phyloP scores from a whole-genome alignment of 768 basidiomycete genomes.

The Tulasnella sp. region DNA sequence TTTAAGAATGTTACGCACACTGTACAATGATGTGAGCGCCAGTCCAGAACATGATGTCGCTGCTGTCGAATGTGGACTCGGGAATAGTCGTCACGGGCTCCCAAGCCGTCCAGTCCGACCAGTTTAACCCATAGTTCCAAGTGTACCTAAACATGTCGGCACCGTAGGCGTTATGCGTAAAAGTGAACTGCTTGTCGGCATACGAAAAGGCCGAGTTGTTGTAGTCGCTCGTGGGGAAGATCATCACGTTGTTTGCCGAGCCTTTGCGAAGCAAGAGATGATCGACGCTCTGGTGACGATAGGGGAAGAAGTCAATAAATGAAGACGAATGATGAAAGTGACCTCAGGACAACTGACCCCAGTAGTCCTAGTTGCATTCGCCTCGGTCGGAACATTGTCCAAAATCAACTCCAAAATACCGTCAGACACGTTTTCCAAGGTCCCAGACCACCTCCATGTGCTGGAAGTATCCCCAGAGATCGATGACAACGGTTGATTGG shows the following conservation, averaged over 20 bases:
- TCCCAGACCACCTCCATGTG: conserved; percentile 62
- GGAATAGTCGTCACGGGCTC: conserved; percentile 61
- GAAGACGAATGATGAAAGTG: too few relatives aligned
- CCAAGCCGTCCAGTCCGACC: conserved; percentile 73
- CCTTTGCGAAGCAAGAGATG: conserved; percentile 78
- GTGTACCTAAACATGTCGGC: conserved; percentile 84
- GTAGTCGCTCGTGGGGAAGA: conserved; percentile 80
- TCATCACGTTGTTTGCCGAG: conserved; percentile 57
- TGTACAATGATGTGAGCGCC: conserved; percentile 84
- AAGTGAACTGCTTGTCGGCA: conserved; percentile 54
- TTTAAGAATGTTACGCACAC: conserved; percentile 42
- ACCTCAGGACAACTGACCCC: conserved; percentile 35
- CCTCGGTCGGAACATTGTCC: conserved; percentile 39
- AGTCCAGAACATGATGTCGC: conserved; percentile 48
- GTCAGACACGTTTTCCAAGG: conserved; percentile 63
- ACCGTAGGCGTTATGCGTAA: conserved; percentile 72
- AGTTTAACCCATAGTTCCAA: conserved; percentile 73
- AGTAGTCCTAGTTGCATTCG: conserved; percentile 35
- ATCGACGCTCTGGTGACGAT: conserved; percentile 43
- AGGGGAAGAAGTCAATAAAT: conserved; percentile 1
- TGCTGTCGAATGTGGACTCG: conserved; percentile 38
- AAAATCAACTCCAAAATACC: conserved; percentile 70
- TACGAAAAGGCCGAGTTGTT: conserved; percentile 37
- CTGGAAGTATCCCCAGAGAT: conserved; percentile 49
- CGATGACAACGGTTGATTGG: conserved; percentile 36